Evolutionary conservation across 495 filamentous ascomycete species (phyloP).

Genomic region (Podospora conica): DNA sequence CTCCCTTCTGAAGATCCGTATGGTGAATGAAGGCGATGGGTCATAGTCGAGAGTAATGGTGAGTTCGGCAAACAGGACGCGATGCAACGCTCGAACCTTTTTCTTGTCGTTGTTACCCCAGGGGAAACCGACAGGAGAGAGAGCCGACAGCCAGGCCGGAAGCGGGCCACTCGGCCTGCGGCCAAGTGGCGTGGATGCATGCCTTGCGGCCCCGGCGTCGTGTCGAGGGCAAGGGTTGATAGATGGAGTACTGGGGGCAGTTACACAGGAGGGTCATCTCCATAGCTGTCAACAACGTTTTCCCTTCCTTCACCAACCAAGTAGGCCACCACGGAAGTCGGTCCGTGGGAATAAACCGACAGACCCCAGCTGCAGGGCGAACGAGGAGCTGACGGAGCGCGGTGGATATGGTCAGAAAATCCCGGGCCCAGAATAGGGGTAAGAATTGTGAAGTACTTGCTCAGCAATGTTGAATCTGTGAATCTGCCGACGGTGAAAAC

Average conservation of each 20-base stretch:
- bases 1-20: not conserved
- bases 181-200: slow-evolving; percentile 7
- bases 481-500: not conserved
- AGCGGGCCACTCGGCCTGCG: slow-evolving; percentile 4
- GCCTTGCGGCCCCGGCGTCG: slow-evolving; percentile 13
- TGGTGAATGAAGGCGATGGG: not conserved
- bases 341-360: not conserved
- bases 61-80: not conserved
- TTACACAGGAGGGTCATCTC: not conserved
- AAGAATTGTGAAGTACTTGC: not conserved
- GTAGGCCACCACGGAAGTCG: not conserved
- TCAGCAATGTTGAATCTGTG: not conserved
- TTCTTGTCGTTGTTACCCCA: not conserved
- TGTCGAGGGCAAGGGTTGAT: not conserved
- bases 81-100: not conserved
- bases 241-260: not conserved
- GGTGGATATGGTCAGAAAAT: not conserved
- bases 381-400: not conserved
- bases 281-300: not conserved
- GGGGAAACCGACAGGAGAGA: not conserved
- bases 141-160: not conserved
- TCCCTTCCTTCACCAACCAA: not conserved
- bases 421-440: not conserved
- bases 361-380: not conserved
- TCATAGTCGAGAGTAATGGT: not conserved